Evolutionary conservation across 768 basidiomycete species (phyloP), one percentile per base, ranked within the genome.

Genomic region (Lentinus tigrinus): DNA sequence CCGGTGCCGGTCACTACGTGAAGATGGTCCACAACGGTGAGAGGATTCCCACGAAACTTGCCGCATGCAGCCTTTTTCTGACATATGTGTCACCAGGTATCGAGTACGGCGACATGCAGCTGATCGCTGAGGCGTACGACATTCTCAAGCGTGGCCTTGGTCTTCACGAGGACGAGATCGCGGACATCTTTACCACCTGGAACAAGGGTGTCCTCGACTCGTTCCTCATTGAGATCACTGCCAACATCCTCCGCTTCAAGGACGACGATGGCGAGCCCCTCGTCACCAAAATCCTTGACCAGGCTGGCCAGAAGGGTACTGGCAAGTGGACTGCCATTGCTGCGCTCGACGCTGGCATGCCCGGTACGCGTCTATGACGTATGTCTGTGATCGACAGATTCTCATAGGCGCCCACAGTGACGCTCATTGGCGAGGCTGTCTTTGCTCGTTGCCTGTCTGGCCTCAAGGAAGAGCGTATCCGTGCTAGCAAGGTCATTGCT

Each of bases 131-230:
- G 77, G 95, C 93, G 5, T 99, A 99, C 74, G 96, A 98, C 73
- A 97, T 99, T 76, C 87, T 99, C 72, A 94, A 93, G 81, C 91
- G 94, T 66, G 96, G 96, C 61, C 89, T 98, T 67, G 93, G 88
- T 63, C 81, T 96, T 56, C 46, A 72, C 34, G 94, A 97, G 70
- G 80, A 80, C 58, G 97, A 99, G 77, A 98, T 99, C 63, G 89
- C 95, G 60, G 88, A 88, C 63, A 95, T 98, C 74, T 98, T 99
- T 78, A 72, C 81, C 52, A 91, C 81, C 70, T 96, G 94, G 97
- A 98, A 99, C 84, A 95, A 85, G 78, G 95, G 97, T 70, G 95
- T 99, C 70, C 92, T 99, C 56, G 96, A 99, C 79, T 98, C 97
- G 40, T 99, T 97, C 92, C 82, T 99, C 69, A 96, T 98, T 65